These are phyloP conservation scores for Tylopilus sp. DNA, from an alignment of 1,284 basidiomycete genomes.

Conservation along the genomic window DNA sequence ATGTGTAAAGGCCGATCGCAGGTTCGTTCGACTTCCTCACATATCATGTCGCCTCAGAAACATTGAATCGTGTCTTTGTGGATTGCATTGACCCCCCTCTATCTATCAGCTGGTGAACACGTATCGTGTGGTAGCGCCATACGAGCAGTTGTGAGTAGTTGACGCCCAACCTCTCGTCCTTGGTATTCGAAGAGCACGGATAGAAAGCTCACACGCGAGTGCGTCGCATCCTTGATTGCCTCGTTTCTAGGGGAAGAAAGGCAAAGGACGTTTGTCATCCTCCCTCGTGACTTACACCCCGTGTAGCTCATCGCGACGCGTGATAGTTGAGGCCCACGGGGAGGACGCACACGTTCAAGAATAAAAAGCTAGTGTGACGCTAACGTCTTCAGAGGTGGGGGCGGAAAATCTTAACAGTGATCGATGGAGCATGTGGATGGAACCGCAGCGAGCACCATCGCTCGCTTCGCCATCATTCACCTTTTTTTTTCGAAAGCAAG, in stretches of 20 bases:
- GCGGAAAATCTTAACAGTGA: constrained; percentile 3
- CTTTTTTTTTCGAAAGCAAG: not conserved
- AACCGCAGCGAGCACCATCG: not conserved
- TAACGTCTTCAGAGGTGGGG: not conserved
- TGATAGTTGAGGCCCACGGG: constrained; percentile 6
- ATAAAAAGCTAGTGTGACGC: not conserved
- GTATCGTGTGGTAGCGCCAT: not conserved
- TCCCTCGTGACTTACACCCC: constrained; percentile 4
- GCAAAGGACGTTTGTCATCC: not conserved
- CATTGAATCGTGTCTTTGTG: constrained; percentile 1
- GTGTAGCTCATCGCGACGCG: constrained; percentile 5
- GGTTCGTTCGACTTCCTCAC: constrained; percentile 8
- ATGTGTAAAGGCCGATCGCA: constrained; percentile 10
- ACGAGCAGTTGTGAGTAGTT: constrained; percentile 5
- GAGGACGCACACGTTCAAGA: constrained; percentile 1
- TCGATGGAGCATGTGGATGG: not conserved
- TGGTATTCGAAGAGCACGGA: constrained; percentile 8
- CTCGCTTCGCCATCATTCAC: not conserved
- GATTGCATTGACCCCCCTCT: constrained; percentile 7
- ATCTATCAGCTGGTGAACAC: not conserved
- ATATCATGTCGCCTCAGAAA: constrained; percentile 4
- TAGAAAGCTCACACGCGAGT: constrained; percentile 6
- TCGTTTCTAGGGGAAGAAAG: constrained; percentile 3
- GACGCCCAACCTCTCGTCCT: constrained; percentile 6
- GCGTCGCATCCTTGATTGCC: not conserved